These are phyloP conservation scores for Paramecium octaurelia DNA, from an alignment of 73 alveolate species.

Conservation along the genomic window DNA sequence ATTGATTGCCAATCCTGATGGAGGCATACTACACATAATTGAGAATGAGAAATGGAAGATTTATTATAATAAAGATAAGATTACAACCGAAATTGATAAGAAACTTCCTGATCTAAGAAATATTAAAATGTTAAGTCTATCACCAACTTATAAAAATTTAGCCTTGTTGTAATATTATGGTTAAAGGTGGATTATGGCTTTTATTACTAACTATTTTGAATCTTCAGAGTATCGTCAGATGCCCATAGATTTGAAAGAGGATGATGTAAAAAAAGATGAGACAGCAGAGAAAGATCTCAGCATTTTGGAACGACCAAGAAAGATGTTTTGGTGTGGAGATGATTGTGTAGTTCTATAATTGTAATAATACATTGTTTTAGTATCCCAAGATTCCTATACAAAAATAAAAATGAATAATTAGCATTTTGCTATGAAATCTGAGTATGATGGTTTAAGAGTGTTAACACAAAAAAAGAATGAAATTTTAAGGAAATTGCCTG, in stretches of 20 bases:
- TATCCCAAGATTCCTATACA: constrained; percentile 55
- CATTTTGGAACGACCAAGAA: constrained; percentile 13
- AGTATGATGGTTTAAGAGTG: constrained; percentile 68
- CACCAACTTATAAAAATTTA: constrained; percentile 8
- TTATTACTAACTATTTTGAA: constrained; percentile 48
- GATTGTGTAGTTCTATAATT: constrained; percentile 61
- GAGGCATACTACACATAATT: constrained; percentile 44
- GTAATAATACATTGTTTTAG: constrained; percentile 47
- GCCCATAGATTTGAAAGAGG: constrained; percentile 49
- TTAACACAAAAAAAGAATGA: constrained; percentile 61
- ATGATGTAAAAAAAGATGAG: neutral
- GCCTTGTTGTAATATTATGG: constrained; percentile 35
- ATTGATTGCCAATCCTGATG: constrained; percentile 50
- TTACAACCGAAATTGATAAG: neutral
- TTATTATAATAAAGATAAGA: constrained; percentile 18
- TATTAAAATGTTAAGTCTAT: constrained; percentile 41
- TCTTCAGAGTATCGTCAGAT: neutral
- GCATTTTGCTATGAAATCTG: constrained; percentile 59
- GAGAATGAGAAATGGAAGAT: constrained; percentile 14
- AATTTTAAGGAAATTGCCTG: constrained; percentile 54
- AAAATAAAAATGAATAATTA: constrained; percentile 28
- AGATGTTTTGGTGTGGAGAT: constrained; percentile 71
- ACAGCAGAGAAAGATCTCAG: constrained; percentile 14
- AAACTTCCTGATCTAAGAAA: constrained; percentile 47
- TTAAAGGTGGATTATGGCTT: constrained; percentile 2